Evolutionary conservation across 345 rosid genomes (phyloP).

Genomic region (Theobroma cacao): DNA sequence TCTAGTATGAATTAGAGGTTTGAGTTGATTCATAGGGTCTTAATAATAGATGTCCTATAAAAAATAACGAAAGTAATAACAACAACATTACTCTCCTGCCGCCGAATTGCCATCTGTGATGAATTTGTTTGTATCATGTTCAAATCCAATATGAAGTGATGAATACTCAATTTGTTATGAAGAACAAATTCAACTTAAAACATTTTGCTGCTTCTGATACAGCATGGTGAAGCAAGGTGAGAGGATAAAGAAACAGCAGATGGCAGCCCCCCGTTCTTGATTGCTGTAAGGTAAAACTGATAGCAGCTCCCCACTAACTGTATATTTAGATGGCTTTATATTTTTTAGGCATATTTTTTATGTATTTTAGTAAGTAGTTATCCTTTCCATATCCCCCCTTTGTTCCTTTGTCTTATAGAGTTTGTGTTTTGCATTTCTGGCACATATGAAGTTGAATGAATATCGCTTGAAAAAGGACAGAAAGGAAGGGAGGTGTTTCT

Average conservation of each 20-base stretch:
- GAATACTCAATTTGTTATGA: conserved; percentile 6
- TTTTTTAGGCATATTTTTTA: not conserved
- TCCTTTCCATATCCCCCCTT: not conserved
- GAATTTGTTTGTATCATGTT: not conserved
- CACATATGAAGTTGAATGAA: not conserved
- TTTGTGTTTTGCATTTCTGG: not conserved
- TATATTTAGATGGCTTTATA: not conserved
- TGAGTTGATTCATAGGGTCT: no score
- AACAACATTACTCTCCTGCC: no score
- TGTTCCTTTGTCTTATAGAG: not conserved
- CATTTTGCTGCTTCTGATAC: conserved; percentile 18
- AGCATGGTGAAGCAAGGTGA: conserved; percentile 74
- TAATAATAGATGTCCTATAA: no score
- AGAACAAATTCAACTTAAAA: not conserved
- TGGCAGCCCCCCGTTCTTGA: conserved; percentile 93
- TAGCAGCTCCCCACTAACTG: not conserved
- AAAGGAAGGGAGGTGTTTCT: not conserved
- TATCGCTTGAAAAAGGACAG: not conserved
- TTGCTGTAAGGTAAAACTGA: not conserved
- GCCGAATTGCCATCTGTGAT: not conserved
- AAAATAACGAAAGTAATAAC: no score
- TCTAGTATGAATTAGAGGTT: no score
- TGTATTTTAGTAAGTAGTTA: not conserved
- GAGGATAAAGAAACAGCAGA: conserved; percentile 85
- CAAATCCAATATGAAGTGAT: not conserved